Base-by-base conservation (phyloP, 2,329 filamentous ascomycete genomes). In the Sarocladium oryzae region DNA sequence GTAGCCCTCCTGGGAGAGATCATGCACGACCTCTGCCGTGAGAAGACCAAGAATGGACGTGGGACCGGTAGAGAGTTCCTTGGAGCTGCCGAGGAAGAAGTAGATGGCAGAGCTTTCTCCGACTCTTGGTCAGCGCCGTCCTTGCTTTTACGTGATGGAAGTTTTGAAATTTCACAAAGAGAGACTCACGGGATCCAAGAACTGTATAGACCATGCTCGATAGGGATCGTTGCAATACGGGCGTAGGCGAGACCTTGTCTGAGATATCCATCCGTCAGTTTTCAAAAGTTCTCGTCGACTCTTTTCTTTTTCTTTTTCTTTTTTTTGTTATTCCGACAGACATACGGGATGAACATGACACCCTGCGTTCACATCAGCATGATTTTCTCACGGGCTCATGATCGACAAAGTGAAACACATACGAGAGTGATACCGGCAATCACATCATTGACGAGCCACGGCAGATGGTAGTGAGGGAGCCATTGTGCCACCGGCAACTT, bases 11-110 rank as follows among this genome's bases (percentile, higher is more conserved):
- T 62, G 61, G 18, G 70, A 63, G 1, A 84, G 65, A 35, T 78
- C 73, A 18, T 69, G 63, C 26, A 86, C 72, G 41, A 83, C 80
- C 54, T 84, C 77, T 15, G 79, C 77, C 0, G 81, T 85, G 23
- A 85, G 69, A 1, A 86, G 73, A 7, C 81, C 81, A 52, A 85
- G 76, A 23, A 85, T 76, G 0, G 81, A 84, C 0, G 82, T 86
- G 11, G 82, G 82, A 4, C 82, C 81, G 1, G 76, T 78, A 1
- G 80, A 84, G 3, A 85, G 63, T 61, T 83, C 80, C 63, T 83
- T 84, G 0, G 79, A 81, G 0, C 80, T 82, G 1, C 79, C 80
- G 69, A 83, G 79, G 51, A 83, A 74, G 1, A 79, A 73, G 56
- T 80, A 82, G 15, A 84, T 63, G 0, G 72, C 69, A 1, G 76